phyloP scores from a whole-genome alignment of 2,329 filamentous ascomycete genomes.

The Tolypocladium amazonense region DNA sequence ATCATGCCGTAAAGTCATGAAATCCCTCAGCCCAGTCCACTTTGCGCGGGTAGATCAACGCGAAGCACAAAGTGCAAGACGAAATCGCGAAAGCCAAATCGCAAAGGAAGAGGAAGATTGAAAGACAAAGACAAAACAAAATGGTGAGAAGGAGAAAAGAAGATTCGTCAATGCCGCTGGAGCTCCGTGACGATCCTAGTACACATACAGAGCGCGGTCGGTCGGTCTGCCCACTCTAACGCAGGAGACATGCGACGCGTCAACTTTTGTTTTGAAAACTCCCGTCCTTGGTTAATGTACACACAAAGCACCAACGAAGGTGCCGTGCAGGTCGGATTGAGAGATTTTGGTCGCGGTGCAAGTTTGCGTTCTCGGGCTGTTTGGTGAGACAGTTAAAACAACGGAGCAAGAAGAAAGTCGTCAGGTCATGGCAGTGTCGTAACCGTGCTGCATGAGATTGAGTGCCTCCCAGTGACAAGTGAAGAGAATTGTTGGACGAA shows the following conservation, averaged over 20 bases:
- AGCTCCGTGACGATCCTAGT: conserved; percentile 18
- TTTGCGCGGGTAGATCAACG: neutral
- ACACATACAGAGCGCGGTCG: conserved; percentile 19
- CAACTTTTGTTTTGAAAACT: conserved; percentile 7
- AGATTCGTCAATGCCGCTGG: conserved; percentile 17
- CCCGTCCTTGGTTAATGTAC: conserved; percentile 22
- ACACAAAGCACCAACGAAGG: conserved; percentile 17
- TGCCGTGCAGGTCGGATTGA: conserved; percentile 16
- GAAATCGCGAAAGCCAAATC: conserved; percentile 7
- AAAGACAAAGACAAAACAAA: conserved; percentile 10
- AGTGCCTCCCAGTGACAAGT: conserved; percentile 12
- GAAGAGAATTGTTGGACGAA: conserved; percentile 10
- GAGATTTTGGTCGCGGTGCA: conserved; percentile 12
- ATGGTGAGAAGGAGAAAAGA: conserved; percentile 10
- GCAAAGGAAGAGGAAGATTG: conserved; percentile 6
- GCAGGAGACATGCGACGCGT: conserved; percentile 1
- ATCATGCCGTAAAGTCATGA: conserved; percentile 9
- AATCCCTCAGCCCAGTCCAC: neutral
- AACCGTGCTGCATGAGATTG: conserved; percentile 20
- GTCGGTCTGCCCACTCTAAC: conserved; percentile 5
- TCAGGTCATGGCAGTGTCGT: conserved; percentile 29
- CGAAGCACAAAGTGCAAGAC: neutral
- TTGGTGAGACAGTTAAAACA: conserved; percentile 18
- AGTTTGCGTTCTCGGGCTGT: conserved; percentile 8
- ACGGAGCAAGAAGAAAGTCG: conserved; percentile 25